Percentiles rank a stretch among this genome's conserved stretches.
Conservation (phyloP, 345 rosid species). For the Cardamine resedifolia region DNA sequence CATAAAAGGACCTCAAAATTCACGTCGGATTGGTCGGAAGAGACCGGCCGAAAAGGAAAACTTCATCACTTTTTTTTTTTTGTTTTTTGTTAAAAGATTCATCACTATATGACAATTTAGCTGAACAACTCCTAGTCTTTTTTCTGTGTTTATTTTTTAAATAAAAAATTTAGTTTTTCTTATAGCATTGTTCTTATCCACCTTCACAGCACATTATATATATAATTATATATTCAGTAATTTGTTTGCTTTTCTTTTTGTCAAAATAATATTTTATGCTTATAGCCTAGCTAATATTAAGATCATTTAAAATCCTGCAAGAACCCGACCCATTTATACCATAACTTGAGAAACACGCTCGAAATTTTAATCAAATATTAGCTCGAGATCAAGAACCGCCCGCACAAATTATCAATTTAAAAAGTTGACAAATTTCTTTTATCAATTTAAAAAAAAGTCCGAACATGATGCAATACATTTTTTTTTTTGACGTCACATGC, state of each 20-base stretch:
- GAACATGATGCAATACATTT: background rate
- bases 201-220: background rate
- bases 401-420: no score
- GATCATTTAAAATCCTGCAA: background rate
- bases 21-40: constrained; percentile 37
- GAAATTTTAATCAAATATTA: background rate
- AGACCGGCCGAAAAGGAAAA: constrained; percentile 30
- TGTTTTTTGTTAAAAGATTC: background rate
- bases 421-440: no score
- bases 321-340: constrained; percentile 18
- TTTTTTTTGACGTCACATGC: no score
- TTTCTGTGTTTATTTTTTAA: background rate
- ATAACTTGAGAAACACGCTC: background rate
- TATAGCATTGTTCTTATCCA: constrained; percentile 12
- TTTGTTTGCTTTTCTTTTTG: background rate
- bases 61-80: background rate
- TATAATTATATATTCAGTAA: no score
- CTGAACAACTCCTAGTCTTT: constrained; percentile 5
- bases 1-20: constrained; percentile 20
- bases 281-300: background rate
- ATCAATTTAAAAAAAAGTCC: no score
- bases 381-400: background rate
- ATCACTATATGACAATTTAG: constrained; percentile 25
- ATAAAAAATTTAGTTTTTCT: background rate
- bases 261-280: background rate